Evolutionary conservation across 179 eudicot genomes (phyloP).

Genomic region (Camellia oleifera): DNA sequence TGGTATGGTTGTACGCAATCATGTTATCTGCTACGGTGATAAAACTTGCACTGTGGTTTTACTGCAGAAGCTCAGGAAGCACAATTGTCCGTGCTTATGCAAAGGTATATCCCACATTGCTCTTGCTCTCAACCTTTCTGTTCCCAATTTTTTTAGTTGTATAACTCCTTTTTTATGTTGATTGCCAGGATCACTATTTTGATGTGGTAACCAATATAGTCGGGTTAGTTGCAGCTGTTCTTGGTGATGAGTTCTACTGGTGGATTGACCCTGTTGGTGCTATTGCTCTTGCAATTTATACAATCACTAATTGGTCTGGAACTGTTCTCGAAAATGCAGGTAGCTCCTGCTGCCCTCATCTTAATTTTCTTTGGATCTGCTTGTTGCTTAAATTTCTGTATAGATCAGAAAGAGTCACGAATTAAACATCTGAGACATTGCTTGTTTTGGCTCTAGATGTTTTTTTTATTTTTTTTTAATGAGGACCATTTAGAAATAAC

Average conservation of each 20-base stretch:
- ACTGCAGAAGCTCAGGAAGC: constrained; percentile 78
- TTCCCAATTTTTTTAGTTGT: not conserved
- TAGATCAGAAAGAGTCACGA: not conserved
- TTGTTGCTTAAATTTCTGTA: not conserved
- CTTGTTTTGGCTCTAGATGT: not conserved
- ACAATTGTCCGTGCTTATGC: constrained; percentile 94
- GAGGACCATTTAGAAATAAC: too few species aligned
- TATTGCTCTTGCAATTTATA: constrained; percentile 61
- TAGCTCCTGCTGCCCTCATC: constrained; percentile 19
- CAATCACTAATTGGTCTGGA: constrained; percentile 78
- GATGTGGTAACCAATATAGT: constrained; percentile 92
- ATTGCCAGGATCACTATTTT: constrained; percentile 82
- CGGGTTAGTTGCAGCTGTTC: constrained; percentile 81
- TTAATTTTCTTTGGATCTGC: not conserved
- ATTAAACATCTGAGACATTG: not conserved
- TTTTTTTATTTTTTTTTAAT: not conserved
- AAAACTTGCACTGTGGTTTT: constrained; percentile 70
- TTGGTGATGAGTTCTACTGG: constrained; percentile 79
- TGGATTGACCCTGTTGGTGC: constrained; percentile 96
- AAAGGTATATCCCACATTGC: constrained; percentile 42
- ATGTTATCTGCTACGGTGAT: constrained; percentile 77
- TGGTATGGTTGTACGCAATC: constrained; percentile 69
- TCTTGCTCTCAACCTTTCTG: not conserved
- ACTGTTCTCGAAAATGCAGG: constrained; percentile 96
- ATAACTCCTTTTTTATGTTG: not conserved